Evolutionary conservation across 2,329 filamentous ascomycete genomes (phyloP).

Genomic region (Lasiodiplodia citricola): DNA sequence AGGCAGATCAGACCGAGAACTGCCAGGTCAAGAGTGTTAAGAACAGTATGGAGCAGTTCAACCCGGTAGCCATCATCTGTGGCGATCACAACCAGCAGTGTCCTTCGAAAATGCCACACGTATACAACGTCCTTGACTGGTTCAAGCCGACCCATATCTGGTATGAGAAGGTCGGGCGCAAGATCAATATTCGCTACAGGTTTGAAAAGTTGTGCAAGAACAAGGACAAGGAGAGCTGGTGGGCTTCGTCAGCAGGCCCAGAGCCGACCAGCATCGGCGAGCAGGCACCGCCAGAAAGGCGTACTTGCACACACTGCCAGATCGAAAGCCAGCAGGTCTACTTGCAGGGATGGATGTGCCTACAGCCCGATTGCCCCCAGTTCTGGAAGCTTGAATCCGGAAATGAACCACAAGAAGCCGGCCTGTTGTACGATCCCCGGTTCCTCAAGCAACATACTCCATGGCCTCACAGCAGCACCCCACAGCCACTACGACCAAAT

Average conservation of each 20-base stretch:
- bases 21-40: slow-evolving; percentile 48
- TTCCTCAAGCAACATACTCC: slow-evolving; percentile 63
- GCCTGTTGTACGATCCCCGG: slow-evolving; percentile 58
- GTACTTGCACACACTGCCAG: slow-evolving; percentile 45
- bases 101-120: slow-evolving; percentile 58
- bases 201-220: slow-evolving; percentile 66
- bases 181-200: slow-evolving; percentile 61
- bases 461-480: slow-evolving; percentile 47
- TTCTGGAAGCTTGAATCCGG: slow-evolving; percentile 61
- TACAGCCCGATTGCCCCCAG: slow-evolving; percentile 55
- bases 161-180: slow-evolving; percentile 61
- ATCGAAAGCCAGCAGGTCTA: slow-evolving; percentile 46
- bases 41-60: slow-evolving; percentile 52
- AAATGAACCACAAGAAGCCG: slow-evolving; percentile 37
- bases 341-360: slow-evolving; percentile 63
- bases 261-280: slow-evolving; percentile 40
- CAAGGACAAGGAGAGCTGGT: slow-evolving; percentile 61
- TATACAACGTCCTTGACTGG: slow-evolving; percentile 70
- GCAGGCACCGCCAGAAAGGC: slow-evolving; percentile 38
- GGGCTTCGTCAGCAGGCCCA: slow-evolving; percentile 47
- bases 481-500: slow-evolving; percentile 48
- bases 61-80: slow-evolving; percentile 56
- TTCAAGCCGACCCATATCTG: slow-evolving; percentile 74
- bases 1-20: slow-evolving; percentile 52
- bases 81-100: slow-evolving; percentile 59